Evolutionary conservation across 345 rosid genomes (phyloP), one percentile per base, ranked within the genome.

Genomic region (Luvunga scandens): DNA sequence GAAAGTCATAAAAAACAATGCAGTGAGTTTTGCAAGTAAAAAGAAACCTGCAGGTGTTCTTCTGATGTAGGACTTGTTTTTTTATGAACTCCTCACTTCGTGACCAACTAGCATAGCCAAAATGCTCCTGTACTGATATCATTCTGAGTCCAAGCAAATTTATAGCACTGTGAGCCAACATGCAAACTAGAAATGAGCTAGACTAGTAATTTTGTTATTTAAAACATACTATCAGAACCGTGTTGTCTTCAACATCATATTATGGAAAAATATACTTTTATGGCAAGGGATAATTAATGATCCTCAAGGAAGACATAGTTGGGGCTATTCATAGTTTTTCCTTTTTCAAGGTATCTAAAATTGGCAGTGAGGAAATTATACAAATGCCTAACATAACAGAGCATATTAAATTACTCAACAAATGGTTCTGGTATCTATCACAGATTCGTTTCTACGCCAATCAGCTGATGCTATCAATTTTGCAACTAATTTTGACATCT

Each of bases 231-330:
- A 66, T 8, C 57, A 77, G 66, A 67, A 78, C 4, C 79, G 78
- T 69, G 75, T 70, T 64, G 85, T 66, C 55, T 39, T 55, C 7
- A 9, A 13, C 69, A 22, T 24, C 65, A 42, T 53, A 27, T 61
- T 14, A 31, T n/a, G 75, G 57, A 38, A 39, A 19, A 75, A 38
- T 55, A 31, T 39, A 16, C 19, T 25, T 59, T 22, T 79, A 74
- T 74, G 81, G 77, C 13, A 81, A 78, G 55, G 38, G 10, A 66
- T 42, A 71, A 76, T 74, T 77, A 81, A 71, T 75, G 68, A 50
- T n/a, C 39, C 16, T 38, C 71, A 27, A n/a, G 55, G 77, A 24
- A 83, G 73, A 14, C 64, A 69, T 30, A 77, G 50, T 28, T 69
- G 77, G 64, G 59, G 28, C 36, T 73, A 63, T 68, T 83, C 59